Conservation (phyloP, 2,329 filamentous ascomycete genomes). For the Capronia americana region DNA sequence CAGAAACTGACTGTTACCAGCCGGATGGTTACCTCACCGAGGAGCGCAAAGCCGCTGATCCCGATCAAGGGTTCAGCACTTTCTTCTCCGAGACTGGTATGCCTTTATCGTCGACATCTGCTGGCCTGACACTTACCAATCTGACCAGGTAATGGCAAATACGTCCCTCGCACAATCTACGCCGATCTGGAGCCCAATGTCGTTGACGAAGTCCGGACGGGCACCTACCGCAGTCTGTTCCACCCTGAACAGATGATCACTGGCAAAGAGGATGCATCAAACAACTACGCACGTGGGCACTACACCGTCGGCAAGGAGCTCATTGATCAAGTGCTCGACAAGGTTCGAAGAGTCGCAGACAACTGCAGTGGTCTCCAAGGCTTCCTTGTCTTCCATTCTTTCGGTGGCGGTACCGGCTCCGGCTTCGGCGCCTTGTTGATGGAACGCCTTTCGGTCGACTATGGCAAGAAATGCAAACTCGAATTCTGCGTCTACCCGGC, state of each 20-base stretch:
- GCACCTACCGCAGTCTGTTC: conserved; percentile 94
- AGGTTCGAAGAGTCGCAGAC: conserved; percentile 95
- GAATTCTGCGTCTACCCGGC: conserved; percentile 99
- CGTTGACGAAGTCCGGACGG: conserved; percentile 98
- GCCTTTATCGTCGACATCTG: conserved; percentile 39
- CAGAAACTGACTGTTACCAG: conserved; percentile 57
- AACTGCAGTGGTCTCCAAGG: conserved; percentile 98
- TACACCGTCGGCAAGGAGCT: conserved; percentile 99
- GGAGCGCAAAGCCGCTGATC: conserved; percentile 90
- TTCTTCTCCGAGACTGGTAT: conserved; percentile 99
- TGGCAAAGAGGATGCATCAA: conserved; percentile 99
- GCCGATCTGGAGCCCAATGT: conserved; percentile 99
- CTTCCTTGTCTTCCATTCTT: conserved; percentile 99
- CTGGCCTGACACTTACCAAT: conserved; percentile 16
- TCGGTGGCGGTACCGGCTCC: conserved; percentile 97
- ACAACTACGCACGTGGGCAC: conserved; percentile 99
- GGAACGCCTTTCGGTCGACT: conserved; percentile 98
- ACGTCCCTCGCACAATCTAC: conserved; percentile 98
- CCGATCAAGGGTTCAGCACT: conserved; percentile 98
- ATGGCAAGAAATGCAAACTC: conserved; percentile 99
- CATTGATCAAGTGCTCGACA: conserved; percentile 96
- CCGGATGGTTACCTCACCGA: conserved; percentile 98
- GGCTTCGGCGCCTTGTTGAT: conserved; percentile 96
- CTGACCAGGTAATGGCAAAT: conserved; percentile 87
- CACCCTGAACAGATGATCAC: conserved; percentile 99